A percentile compares a stretch with the other conserved stretches of the same genome.
Evolutionary conservation across 2,329 filamentous ascomycete genomes (phyloP).

Genomic region (Rhynchosporium graminicola): DNA sequence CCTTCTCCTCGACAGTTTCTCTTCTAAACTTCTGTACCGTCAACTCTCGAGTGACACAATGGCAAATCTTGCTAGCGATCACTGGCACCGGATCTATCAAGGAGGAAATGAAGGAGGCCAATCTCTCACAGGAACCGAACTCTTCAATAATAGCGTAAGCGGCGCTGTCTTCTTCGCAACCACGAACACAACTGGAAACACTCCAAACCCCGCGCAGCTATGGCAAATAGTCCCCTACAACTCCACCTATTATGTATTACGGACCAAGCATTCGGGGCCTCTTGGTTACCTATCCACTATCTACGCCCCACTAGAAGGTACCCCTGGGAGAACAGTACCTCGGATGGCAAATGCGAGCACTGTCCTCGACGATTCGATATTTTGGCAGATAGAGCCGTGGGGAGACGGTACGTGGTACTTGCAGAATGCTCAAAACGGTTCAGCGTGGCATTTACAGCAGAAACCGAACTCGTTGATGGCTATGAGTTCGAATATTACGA

Average conservation of each 20-base stretch:
- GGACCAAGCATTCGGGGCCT: slow-evolving; percentile 19
- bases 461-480: slow-evolving; percentile 22
- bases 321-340: slow-evolving; percentile 22
- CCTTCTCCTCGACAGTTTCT: background rate
- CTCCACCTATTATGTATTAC: slow-evolving; percentile 20
- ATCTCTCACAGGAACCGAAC: slow-evolving; percentile 12
- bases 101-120: background rate
- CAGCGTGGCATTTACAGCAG: slow-evolving; percentile 22
- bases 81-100: slow-evolving; percentile 14
- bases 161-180: slow-evolving; percentile 20
- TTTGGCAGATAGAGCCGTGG: slow-evolving; percentile 28
- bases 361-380: slow-evolving; percentile 21
- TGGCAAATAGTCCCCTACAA: slow-evolving; percentile 28
- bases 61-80: slow-evolving; percentile 11
- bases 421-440: slow-evolving; percentile 26
- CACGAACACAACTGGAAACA: slow-evolving; percentile 19
- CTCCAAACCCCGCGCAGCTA: slow-evolving; percentile 16
- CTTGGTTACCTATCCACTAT: slow-evolving; percentile 17
- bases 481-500: slow-evolving; percentile 27
- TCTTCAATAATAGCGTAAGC: slow-evolving; percentile 10
- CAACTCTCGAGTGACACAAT: background rate
- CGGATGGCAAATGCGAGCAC: slow-evolving; percentile 19
- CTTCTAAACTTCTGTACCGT: too few species aligned
- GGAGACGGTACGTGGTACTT: slow-evolving; percentile 29
- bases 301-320: slow-evolving; percentile 4